phyloP scores from a whole-genome alignment of 306 rosid genomes.

The Crotalaria pallida region DNA sequence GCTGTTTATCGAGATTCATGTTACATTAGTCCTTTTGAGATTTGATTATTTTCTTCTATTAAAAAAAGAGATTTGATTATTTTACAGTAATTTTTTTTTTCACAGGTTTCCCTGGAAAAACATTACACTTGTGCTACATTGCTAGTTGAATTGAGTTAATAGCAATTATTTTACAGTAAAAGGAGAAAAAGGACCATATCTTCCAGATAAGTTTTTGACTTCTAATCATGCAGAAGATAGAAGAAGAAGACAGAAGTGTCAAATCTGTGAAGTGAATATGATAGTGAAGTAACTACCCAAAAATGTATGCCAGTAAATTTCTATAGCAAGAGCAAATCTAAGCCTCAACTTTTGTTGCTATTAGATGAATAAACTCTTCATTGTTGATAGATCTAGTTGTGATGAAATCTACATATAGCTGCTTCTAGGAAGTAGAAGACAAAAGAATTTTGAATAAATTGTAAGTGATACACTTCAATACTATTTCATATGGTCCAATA shows the following conservation, averaged over 20 bases:
- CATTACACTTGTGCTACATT: background rate
- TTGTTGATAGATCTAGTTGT: background rate
- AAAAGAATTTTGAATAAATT: background rate
- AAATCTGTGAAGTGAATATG: background rate
- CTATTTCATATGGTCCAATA: conserved; percentile 10
- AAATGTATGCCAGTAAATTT: background rate
- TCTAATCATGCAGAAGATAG: background rate
- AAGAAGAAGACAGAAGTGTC: background rate
- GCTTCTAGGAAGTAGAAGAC: conserved; percentile 4
- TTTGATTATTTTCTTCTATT: background rate
- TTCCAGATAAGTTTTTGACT: background rate
- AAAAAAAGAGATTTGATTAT: background rate
- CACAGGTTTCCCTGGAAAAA: background rate
- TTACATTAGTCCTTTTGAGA: background rate
- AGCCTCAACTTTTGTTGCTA: background rate
- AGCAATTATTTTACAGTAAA: background rate
- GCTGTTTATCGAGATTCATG: background rate
- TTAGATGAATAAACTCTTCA: background rate
- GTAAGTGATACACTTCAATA: conserved; percentile 1
- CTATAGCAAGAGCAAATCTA: background rate
- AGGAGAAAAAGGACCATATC: background rate
- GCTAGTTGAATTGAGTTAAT: background rate
- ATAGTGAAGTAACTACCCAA: background rate
- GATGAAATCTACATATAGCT: background rate
- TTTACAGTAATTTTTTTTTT: background rate